Evolutionary conservation across 306 rosid genomes (phyloP).

Genomic region (Argentina anserina): DNA sequence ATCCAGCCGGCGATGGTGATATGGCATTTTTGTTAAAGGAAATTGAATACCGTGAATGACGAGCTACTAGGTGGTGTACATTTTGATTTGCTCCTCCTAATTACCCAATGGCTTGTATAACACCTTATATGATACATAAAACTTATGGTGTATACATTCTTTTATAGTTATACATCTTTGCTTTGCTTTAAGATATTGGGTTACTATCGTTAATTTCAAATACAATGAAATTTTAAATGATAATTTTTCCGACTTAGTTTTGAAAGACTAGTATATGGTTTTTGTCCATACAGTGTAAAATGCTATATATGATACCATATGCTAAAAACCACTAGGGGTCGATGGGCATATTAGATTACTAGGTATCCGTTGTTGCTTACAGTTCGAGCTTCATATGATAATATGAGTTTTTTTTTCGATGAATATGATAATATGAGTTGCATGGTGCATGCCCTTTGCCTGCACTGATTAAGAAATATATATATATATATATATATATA

Average conservation of each 20-base stretch:
- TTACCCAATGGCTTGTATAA: too few species aligned
- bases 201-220: too few species aligned
- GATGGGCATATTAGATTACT: background rate
- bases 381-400: background rate
- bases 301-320: background rate
- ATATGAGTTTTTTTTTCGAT: too few species aligned
- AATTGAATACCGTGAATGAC: background rate
- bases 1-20: background rate
- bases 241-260: too few species aligned
- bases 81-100: background rate
- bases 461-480: background rate
- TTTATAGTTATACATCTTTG: too few species aligned
- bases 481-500: too few species aligned
- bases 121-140: too few species aligned
- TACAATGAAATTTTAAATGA: too few species aligned
- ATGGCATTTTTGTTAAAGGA: background rate
- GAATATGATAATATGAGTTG: background rate
- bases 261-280: too few species aligned
- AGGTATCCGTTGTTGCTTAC: background rate
- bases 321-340: background rate
- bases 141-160: too few species aligned
- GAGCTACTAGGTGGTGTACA: background rate
- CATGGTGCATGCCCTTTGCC: background rate
- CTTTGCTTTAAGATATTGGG: too few species aligned
- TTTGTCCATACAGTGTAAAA: too few species aligned